These are phyloP conservation scores for Phenoliferia sp. DNA, from an alignment of 1,284 basidiomycete species.

Conservation along the genomic window DNA sequence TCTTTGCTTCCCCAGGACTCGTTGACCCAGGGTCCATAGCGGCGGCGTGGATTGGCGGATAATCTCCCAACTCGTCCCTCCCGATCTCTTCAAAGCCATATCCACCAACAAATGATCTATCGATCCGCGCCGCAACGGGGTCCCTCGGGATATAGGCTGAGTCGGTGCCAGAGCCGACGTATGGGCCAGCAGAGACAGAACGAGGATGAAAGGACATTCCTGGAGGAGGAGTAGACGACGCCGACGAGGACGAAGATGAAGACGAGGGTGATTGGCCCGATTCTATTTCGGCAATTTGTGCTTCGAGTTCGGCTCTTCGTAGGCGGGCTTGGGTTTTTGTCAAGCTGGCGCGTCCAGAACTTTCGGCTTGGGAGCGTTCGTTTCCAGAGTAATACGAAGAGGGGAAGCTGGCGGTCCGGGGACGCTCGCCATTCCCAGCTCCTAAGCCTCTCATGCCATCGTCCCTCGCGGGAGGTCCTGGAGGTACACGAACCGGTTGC, in stretches of 20 bases:
- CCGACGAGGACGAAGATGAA: conserved; percentile 1
- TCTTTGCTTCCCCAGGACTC: background rate
- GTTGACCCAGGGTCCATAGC: background rate
- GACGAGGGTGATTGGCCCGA: conserved; percentile 4
- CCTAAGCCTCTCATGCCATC: conserved; percentile 12
- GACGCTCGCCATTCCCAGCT: background rate
- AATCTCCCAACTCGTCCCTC: conserved; percentile 3
- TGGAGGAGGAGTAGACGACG: background rate
- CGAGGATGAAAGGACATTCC: background rate
- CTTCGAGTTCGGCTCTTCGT: conserved; percentile 53
- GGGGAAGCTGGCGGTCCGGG: background rate
- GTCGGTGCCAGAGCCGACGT: background rate
- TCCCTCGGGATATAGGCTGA: background rate
- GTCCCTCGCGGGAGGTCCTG: conserved; percentile 12
- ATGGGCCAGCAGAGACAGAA: conserved; percentile 1
- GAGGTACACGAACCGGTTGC: conserved; percentile 14
- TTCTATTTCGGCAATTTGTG: conserved; percentile 53
- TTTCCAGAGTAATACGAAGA: conserved; percentile 28
- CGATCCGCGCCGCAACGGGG: conserved; percentile 15
- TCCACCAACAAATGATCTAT: conserved; percentile 8
- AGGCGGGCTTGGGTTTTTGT: background rate
- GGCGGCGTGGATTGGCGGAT: background rate
- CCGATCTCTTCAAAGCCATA: conserved; percentile 19
- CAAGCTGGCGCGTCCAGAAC: background rate
- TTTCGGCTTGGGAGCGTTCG: conserved; percentile 46